These are phyloP conservation scores for Tulasnella sp. DNA, from an alignment of 768 basidiomycete species.

Conservation along the genomic window DNA sequence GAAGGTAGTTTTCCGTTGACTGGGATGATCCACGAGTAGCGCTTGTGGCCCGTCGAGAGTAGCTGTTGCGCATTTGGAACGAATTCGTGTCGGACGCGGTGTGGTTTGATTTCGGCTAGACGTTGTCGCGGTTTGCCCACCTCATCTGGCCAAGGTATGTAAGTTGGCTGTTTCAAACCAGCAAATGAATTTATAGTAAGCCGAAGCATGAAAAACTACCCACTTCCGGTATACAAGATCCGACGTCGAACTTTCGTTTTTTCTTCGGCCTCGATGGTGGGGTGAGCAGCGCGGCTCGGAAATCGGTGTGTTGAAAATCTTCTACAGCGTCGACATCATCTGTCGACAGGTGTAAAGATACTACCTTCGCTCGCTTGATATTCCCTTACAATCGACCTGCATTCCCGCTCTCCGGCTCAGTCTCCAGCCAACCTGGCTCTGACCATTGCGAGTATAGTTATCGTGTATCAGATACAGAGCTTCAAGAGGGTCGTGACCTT, in stretches of 20 bases:
- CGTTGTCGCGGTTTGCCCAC: too few species aligned
- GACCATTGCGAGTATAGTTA: background rate
- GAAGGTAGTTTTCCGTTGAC: background rate
- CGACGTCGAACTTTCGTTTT: constrained; percentile 3
- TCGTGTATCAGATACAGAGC: background rate
- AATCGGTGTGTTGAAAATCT: constrained; percentile 4
- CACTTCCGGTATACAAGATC: background rate
- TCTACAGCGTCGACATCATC: background rate
- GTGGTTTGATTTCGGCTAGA: background rate
- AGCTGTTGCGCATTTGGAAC: background rate
- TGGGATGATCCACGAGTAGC: constrained; percentile 4
- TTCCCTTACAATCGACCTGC: too few species aligned
- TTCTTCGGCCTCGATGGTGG: background rate
- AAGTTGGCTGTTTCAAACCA: background rate
- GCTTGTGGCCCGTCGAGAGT: background rate
- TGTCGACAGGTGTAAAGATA: background rate
- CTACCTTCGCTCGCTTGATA: too few species aligned
- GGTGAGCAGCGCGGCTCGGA: background rate
- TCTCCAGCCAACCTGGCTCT: background rate
- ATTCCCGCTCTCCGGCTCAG: background rate
- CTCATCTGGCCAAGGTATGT: background rate
- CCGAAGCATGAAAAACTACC: too few species aligned
- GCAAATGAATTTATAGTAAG: too few species aligned
- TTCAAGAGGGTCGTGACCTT: background rate
- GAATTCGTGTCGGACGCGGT: background rate